Conservation (phyloP, 1,284 basidiomycete species). For the Cystobasidium pallidum region DNA sequence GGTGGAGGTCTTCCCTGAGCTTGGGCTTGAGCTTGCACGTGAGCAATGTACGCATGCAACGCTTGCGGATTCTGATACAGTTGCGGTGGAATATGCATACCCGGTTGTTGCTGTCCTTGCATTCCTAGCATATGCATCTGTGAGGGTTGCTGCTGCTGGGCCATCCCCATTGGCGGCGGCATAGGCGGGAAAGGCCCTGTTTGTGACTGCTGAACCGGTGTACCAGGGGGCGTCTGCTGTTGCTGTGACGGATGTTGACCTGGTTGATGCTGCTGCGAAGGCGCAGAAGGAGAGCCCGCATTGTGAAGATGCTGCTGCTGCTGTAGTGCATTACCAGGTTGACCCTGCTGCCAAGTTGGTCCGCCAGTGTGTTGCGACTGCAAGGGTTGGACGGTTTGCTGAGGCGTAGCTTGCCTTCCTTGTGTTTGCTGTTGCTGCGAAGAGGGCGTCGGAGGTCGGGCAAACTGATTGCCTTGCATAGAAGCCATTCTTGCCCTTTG, state of each 20-base stretch:
- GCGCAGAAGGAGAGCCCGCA: neutral
- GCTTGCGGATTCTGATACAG: conserved; percentile 16
- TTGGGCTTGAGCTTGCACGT: conserved; percentile 18
- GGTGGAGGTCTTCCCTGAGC: conserved; percentile 6
- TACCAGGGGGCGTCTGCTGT: neutral
- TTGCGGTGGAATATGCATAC: conserved; percentile 22
- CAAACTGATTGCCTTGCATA: conserved; percentile 14
- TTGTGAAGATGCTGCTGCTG: neutral
- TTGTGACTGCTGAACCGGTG: conserved; percentile 17
- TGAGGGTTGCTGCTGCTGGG: conserved; percentile 24
- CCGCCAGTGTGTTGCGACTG: conserved; percentile 6
- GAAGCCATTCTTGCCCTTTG: conserved; percentile 19
- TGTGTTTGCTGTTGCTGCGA: conserved; percentile 23
- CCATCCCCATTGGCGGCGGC: neutral
- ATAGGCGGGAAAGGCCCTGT: conserved; percentile 9
- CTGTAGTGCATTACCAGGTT: neutral
- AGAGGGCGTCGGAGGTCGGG: conserved; percentile 12
- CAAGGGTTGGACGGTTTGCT: conserved; percentile 4
- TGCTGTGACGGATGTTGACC: conserved; percentile 2
- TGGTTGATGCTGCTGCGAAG: neutral
- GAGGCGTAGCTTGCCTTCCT: conserved; percentile 16
- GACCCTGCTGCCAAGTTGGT: neutral
- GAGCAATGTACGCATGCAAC: conserved; percentile 3
- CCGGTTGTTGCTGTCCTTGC: neutral
- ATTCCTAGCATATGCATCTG: conserved; percentile 17